A percentile compares a stretch with the other conserved stretches of the same genome.
These are phyloP conservation scores for Trametes elegans DNA, from an alignment of 768 basidiomycete species.

Conservation along the genomic window DNA sequence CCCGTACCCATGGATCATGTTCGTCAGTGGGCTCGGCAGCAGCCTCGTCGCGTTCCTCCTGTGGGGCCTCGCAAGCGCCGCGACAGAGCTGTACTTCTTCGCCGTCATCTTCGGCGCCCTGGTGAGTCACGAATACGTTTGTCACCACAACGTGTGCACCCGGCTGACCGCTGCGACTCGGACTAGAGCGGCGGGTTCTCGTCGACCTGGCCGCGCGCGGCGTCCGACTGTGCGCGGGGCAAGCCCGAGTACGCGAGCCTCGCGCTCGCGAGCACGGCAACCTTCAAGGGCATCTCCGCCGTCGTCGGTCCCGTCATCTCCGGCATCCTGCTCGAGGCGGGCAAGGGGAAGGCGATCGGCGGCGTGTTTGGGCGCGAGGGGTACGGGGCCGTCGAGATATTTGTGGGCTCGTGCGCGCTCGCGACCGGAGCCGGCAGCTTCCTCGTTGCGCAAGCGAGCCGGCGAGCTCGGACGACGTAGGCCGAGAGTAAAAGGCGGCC, in stretches of 20 bases:
- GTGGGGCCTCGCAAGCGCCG: conserved; percentile 24
- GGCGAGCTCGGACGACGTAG: not conserved
- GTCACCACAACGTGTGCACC: not conserved
- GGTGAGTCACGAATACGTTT: conserved; percentile 8
- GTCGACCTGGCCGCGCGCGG: conserved; percentile 17
- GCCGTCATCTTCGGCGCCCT: conserved; percentile 26
- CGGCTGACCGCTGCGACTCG: not conserved
- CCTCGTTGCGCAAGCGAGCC: conserved; percentile 17
- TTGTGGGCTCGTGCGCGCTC: conserved; percentile 24
- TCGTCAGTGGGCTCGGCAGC: conserved; percentile 18
- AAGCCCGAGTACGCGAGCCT: conserved; percentile 24
- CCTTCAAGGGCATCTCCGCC: conserved; percentile 24
- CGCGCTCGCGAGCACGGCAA: conserved; percentile 17
- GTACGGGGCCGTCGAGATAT: conserved; percentile 25
- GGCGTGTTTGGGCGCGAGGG: conserved; percentile 21
- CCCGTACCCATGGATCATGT: conserved; percentile 26
- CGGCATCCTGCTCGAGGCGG: conserved; percentile 22
- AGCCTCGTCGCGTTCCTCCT: conserved; percentile 22
- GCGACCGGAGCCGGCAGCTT: conserved; percentile 20
- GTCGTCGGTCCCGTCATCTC: conserved; percentile 23
- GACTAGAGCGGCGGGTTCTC: conserved; percentile 25
- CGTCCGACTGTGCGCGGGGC: conserved; percentile 21
- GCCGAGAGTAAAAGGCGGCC: not conserved
- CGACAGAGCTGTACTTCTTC: conserved; percentile 23
- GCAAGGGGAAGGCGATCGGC: conserved; percentile 11